Evolutionary conservation across 176 grass and related monocot species (phyloP), one percentile per base, ranked within the genome.

Genomic region (Bolboschoenus planiculmis): DNA sequence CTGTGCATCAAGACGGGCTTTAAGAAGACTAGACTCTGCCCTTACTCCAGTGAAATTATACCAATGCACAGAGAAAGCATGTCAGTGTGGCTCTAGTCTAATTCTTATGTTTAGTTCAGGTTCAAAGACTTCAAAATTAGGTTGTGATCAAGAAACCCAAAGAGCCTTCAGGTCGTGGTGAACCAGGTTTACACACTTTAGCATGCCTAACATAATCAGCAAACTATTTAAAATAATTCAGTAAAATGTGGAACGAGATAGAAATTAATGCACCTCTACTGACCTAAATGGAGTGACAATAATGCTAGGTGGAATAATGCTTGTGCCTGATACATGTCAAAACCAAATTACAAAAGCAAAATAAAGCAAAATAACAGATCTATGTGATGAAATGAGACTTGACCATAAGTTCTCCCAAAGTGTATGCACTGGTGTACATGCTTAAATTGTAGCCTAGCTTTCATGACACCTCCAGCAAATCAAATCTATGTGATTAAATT

Each of bases 21-120:
- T 90, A 56, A 95, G 84, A 91, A 93, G 83, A 90, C 93, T 83
- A 67, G 93, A 93, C 80, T 99, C 96, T 83, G 93, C 96, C 88
- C 96, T 99, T 93, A 86, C 83, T 36, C 78, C 62, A 92, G 86
- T 79, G 85, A 90, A 84, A 76, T 29, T 78, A 87, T 68, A 89
- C 84, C 75, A 7, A 93, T 47, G 43, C 53, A 77, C 58, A 56
- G 23, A 82, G 7, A 84, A 84, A 79, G 7, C 20, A 91, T 39
- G 50, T 91, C 68, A 89, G 56, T 72, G 73, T 73, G 27, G 34
- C 70, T 80, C 53, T 14, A 86, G 47, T 26, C 23, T 4, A 47
- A 74, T 74, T 66, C 23, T 74, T 47, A 30, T 30, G 13, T 29
- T 74, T 74, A 15, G 24, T 74, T 74, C 21, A 48, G 43, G 42